phyloP scores from a whole-genome alignment of 805 yeast species.

The Yamadazyma philogaea region DNA sequence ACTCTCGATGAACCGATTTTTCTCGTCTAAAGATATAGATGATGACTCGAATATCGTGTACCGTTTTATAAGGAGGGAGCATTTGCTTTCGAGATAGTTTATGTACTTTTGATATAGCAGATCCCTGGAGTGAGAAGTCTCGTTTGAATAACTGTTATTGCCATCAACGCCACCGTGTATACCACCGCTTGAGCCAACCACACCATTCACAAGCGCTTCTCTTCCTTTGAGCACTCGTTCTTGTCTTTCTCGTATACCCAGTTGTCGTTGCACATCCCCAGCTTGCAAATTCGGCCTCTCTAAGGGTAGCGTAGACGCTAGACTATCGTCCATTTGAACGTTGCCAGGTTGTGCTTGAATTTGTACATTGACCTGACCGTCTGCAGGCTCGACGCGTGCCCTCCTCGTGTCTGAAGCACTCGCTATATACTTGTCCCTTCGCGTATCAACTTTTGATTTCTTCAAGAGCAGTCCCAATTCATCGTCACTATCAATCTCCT shows the following conservation, averaged over 20 bases:
- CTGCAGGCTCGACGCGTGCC: neutral
- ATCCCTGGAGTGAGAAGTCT: neutral
- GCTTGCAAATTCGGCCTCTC: too few species aligned
- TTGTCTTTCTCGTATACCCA: neutral
- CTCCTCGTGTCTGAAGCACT: neutral
- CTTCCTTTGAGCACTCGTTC: neutral
- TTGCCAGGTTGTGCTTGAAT: neutral
- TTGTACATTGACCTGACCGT: neutral
- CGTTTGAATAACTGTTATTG: neutral
- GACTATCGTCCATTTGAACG: neutral
- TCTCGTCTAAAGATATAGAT: constrained; percentile 36
- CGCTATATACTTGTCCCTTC: neutral
- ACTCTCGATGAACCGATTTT: constrained; percentile 23
- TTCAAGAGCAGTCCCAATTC: constrained; percentile 5
- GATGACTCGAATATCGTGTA: constrained; percentile 34
- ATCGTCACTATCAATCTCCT: constrained; percentile 10
- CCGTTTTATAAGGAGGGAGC: constrained; percentile 26
- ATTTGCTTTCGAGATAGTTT: constrained; percentile 24
- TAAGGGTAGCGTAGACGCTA: neutral
- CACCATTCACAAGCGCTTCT: too few species aligned
- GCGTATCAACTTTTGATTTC: neutral
- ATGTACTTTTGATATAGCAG: constrained; percentile 7
- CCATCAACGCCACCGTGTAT: neutral
- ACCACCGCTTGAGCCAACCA: too few species aligned
- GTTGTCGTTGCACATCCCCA: too few species aligned